These are phyloP conservation scores for Cryptosporidium tyzzeri DNA, from an alignment of 169 alveolate genomes.

Conservation along the genomic window DNA sequence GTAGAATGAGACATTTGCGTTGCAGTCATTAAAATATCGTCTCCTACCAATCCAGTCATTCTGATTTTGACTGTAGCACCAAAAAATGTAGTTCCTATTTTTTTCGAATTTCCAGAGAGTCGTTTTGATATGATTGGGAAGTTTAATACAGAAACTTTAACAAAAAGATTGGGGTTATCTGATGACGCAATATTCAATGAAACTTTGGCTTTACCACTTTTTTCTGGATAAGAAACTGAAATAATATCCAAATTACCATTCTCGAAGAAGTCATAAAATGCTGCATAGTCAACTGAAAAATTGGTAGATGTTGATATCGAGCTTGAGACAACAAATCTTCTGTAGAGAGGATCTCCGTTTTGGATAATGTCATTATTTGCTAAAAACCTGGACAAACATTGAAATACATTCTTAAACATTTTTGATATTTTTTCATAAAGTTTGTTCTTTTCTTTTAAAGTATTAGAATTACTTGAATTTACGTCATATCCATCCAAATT, in stretches of 20 bases:
- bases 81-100: slow-evolving; percentile 14
- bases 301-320: slow-evolving; percentile 7
- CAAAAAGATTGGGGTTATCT: slow-evolving; percentile 34
- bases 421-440: not conserved
- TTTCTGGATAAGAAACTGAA: slow-evolving; percentile 76
- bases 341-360: slow-evolving; percentile 37
- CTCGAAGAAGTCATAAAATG: slow-evolving; percentile 81
- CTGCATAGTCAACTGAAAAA: slow-evolving; percentile 66
- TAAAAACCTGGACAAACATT: slow-evolving; percentile 27
- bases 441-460: not conserved
- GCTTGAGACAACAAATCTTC: slow-evolving; percentile 30
- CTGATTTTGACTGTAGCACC: slow-evolving; percentile 63
- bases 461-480: not conserved
- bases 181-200: slow-evolving; percentile 16
- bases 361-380: not conserved
- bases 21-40: slow-evolving; percentile 66
- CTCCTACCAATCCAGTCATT: slow-evolving; percentile 49
- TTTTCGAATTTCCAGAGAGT: not conserved
- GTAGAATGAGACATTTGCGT: slow-evolving; percentile 81
- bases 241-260: slow-evolving; percentile 81
- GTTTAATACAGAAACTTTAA: slow-evolving; percentile 37
- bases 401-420: not conserved
- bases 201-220: slow-evolving; percentile 2
- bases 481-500: not conserved
- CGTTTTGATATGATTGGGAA: not conserved